Percentiles rank a stretch among this genome's conserved stretches.
phyloP scores from a whole-genome alignment of 2,329 filamentous ascomycete genomes.

The Stagonosporopsis chrysanthemi region DNA sequence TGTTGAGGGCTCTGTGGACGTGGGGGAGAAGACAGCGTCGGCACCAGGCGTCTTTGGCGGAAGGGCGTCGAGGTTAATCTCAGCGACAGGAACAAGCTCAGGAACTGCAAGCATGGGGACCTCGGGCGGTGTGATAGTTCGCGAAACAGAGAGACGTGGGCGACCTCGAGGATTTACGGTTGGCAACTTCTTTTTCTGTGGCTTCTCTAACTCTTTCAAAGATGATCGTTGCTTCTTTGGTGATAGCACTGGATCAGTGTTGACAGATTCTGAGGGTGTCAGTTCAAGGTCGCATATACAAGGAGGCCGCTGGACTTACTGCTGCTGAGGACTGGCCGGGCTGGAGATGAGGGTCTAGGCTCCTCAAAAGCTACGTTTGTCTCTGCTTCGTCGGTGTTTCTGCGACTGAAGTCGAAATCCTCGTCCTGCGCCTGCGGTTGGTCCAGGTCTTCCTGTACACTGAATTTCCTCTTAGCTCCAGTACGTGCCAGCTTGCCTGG shows the following conservation, averaged over 20 bases:
- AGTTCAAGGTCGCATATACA: conserved; percentile 22
- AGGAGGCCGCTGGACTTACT: conserved; percentile 44
- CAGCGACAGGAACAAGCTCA: conserved; percentile 34
- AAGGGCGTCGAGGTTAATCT: conserved; percentile 47
- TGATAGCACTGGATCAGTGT: conserved; percentile 55
- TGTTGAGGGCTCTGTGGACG: conserved; percentile 53
- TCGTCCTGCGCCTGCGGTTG: conserved; percentile 42
- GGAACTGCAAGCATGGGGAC: conserved; percentile 30
- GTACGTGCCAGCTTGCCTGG: conserved; percentile 49
- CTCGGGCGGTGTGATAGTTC: conserved; percentile 31
- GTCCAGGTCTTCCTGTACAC: conserved; percentile 60
- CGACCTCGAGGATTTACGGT: conserved; percentile 33
- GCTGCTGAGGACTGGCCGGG: conserved; percentile 51
- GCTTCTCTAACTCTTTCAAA: conserved; percentile 33
- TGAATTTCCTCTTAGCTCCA: conserved; percentile 66
- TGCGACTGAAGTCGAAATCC: conserved; percentile 58
- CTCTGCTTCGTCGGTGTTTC: conserved; percentile 31
- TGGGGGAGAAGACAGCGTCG: conserved; percentile 54
- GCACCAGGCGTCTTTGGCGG: conserved; percentile 51
- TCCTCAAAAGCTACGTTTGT: conserved; percentile 28
- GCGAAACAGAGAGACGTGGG: conserved; percentile 34
- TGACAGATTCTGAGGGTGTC: conserved; percentile 56
- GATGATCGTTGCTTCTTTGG: conserved; percentile 50
- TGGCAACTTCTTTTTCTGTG: conserved; percentile 37
- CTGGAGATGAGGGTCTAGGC: conserved; percentile 28